Evolutionary conservation across 208 protist genomes (phyloP).

Genomic region (Endotrypanum monterogeii): DNA sequence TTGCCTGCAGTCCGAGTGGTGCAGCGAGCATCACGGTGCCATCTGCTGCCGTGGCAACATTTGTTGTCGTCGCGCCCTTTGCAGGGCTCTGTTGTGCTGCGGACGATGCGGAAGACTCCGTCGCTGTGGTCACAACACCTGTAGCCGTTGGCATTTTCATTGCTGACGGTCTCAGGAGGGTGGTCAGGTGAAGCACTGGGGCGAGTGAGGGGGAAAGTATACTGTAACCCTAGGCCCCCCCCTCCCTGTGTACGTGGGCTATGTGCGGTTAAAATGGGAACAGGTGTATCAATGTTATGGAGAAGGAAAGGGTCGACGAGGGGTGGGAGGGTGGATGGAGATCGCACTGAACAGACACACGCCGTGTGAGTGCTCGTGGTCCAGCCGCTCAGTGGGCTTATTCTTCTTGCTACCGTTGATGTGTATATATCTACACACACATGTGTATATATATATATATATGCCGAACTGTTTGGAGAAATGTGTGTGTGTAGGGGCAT

Average conservation of each 20-base stretch:
- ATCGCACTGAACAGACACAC: too few species aligned
- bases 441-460: too few species aligned
- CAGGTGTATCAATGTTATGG: too few species aligned
- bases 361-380: too few species aligned
- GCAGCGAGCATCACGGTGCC: slow-evolving; percentile 44
- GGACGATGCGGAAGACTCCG: not conserved
- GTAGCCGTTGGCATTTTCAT: not conserved
- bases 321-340: too few species aligned
- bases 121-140: not conserved
- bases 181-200: not conserved
- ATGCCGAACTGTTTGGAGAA: too few species aligned
- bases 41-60: slow-evolving; percentile 18
- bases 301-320: not conserved
- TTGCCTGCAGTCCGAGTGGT: slow-evolving; percentile 59
- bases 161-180: not conserved
- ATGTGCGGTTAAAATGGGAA: not conserved
- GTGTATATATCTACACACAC: too few species aligned
- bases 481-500: too few species aligned
- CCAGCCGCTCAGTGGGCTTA: too few species aligned
- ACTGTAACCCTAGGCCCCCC: not conserved
- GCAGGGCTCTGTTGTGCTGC: not conserved
- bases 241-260: too few species aligned
- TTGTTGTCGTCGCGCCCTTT: not conserved
- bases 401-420: too few species aligned
- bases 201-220: not conserved